Base-by-base conservation (phyloP, 495 filamentous ascomycete species). In the Trichocladium antarcticum region DNA sequence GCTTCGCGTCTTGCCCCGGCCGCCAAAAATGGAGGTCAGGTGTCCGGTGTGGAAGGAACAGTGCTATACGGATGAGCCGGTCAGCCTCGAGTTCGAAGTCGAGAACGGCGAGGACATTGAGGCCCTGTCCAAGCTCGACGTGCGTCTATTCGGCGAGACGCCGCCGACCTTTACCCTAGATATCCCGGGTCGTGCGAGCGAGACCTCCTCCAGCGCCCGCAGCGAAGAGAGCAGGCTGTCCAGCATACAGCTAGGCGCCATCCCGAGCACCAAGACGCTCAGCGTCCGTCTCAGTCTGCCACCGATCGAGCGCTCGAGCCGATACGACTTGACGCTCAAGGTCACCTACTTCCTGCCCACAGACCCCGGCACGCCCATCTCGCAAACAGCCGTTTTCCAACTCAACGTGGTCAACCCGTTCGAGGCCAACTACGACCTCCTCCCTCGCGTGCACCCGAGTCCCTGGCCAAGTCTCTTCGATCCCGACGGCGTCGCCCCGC, bases 391-490 rank as follows among this genome's bases (percentile, higher is more conserved):
- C 6, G 68, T 74, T 0, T 75, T 81, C 16, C 78, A 81, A 12
- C 58, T 99, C 12, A 75, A 80, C 14, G 73, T 96, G 45, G 73
- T 85, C 44, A 80, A 78, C 31, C 87, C 92, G 7, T 95, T 97
- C 53, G 87, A 94, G 66, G 84, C 87, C 7, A 87, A 81, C 54
- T 95, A 89, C 57, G 85, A 89, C 44, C 83, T 95, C 55, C 70
- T 78, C 2, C 87, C 92, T 12, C 77, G 80, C 3, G 62, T 94
- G 5, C 81, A 95, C 67, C 70, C 77, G 1, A 79, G 82, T 42
- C 73, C 76, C 8, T 97, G 90, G 90, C 90, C 93, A 7, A 84
- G 80, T 55, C 83, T 87, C 59, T 96, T 97, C 60, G 70, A 76
- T 5, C 57, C 69, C 6, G 73, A 76, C 37, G 61, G 60, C 35